Conservation (phyloP, 495 filamentous ascomycete genomes). For the Glarea lozoyensis region DNA sequence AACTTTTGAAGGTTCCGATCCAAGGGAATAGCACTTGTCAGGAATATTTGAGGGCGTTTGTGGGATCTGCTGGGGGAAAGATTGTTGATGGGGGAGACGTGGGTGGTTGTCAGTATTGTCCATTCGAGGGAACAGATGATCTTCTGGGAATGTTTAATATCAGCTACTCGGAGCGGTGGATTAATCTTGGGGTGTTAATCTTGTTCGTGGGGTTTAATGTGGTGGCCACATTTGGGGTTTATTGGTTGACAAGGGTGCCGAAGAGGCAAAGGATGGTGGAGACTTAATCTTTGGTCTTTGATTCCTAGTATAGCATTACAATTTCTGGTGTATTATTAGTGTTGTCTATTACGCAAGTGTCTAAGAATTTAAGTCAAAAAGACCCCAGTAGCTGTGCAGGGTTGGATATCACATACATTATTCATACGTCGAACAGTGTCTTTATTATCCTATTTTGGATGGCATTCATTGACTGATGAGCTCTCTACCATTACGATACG, state of each 20-base stretch:
- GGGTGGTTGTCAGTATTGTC: conserved; percentile 50
- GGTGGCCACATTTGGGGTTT: conserved; percentile 56
- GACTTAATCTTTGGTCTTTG: too few species aligned
- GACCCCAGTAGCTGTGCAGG: too few species aligned
- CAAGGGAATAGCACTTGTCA: conserved; percentile 45
- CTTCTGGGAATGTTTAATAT: conserved; percentile 59
- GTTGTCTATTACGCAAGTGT: too few species aligned
- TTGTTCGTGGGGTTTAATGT: conserved; percentile 70
- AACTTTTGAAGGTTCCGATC: conserved; percentile 49
- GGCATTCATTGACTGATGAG: too few species aligned
- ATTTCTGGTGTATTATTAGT: too few species aligned
- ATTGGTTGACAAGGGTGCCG: conserved; percentile 37
- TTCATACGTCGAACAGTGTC: too few species aligned
- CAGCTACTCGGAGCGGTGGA: conserved; percentile 48
- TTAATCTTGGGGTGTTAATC: conserved; percentile 43
- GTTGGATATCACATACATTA: too few species aligned
- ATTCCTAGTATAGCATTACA: too few species aligned
- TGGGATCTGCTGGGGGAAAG: conserved; percentile 34
- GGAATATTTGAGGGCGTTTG: conserved; percentile 46
- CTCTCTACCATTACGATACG: too few species aligned
- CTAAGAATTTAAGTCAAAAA: too few species aligned
- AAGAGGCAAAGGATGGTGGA: not conserved
- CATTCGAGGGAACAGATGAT: conserved; percentile 45
- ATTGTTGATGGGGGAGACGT: conserved; percentile 39
- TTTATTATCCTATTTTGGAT: too few species aligned